A percentile compares a stretch with the other conserved stretches of the same genome.
Evolutionary conservation across 1,284 basidiomycete species (phyloP).

Genomic region (Puccinia triticina): DNA sequence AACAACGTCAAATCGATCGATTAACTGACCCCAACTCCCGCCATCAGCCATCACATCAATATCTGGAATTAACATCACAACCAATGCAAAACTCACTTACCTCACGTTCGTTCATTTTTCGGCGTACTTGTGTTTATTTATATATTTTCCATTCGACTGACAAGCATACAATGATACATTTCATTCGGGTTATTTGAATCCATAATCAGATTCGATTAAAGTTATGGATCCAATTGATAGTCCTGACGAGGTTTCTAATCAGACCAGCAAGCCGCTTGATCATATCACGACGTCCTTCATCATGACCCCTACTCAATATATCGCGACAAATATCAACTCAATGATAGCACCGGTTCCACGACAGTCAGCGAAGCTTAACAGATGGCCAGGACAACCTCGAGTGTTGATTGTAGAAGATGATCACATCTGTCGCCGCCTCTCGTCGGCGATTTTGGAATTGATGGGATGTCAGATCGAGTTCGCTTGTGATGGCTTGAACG

Average conservation of each 20-base stretch:
- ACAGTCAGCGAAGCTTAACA: conserved; percentile 11
- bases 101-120: conserved; percentile 16
- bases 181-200: not conserved
- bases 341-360: not conserved
- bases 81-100: conserved; percentile 15
- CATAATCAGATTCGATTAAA: conserved; percentile 13
- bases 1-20: conserved; percentile 35
- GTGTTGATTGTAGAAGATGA: conserved; percentile 95
- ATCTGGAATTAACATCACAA: conserved; percentile 10
- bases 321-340: not conserved
- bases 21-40: not conserved
- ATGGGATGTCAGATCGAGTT: conserved; percentile 94
- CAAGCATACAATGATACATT: not conserved
- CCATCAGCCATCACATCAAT: not conserved
- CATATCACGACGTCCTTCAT: conserved; percentile 12
- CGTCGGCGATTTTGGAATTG: conserved; percentile 89
- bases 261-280: conserved; percentile 53
- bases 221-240: conserved; percentile 20
- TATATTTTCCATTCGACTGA: not conserved
- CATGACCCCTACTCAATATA: conserved; percentile 16
- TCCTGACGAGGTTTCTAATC: conserved; percentile 53
- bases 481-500: conserved; percentile 86
- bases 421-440: conserved; percentile 81
- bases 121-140: not conserved
- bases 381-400: conserved; percentile 60